These are phyloP conservation scores for Zalaria obscura DNA, from an alignment of 2,329 filamentous ascomycete genomes.

Conservation along the genomic window DNA sequence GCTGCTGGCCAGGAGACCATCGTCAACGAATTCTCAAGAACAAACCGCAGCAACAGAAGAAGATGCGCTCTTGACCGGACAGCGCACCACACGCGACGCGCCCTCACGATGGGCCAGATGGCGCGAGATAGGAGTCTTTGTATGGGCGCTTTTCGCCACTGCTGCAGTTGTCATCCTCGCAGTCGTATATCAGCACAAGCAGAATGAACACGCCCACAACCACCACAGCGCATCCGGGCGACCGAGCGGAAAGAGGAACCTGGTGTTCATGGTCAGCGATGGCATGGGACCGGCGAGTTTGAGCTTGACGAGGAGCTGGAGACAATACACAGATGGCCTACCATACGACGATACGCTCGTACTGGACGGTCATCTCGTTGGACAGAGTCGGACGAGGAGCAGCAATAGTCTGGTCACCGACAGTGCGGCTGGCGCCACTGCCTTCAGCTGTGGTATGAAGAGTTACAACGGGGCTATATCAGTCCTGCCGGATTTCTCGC, in stretches of 20 bases:
- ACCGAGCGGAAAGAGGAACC: constrained; percentile 60
- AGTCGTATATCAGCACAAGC: constrained; percentile 57
- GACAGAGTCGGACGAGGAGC: constrained; percentile 75
- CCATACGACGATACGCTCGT: constrained; percentile 61
- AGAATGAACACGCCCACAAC: constrained; percentile 20
- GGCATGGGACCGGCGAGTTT: constrained; percentile 94
- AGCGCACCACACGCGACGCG: constrained; percentile 20
- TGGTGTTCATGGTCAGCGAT: constrained; percentile 98
- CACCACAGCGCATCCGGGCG: constrained; percentile 7
- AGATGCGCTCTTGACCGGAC: constrained; percentile 46
- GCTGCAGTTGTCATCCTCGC: constrained; percentile 65
- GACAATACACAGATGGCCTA: constrained; percentile 62
- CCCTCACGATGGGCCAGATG: constrained; percentile 40
- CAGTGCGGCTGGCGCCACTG: constrained; percentile 91
- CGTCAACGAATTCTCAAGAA: constrained; percentile 42
- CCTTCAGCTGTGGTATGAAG: constrained; percentile 85
- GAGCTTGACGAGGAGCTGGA: constrained; percentile 71
- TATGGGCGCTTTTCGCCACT: constrained; percentile 73
- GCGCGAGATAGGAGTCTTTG: constrained; percentile 64
- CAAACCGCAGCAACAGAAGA: constrained; percentile 40
- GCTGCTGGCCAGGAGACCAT: constrained; percentile 39
- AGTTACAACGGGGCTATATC: constrained; percentile 96
- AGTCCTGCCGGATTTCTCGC: constrained; percentile 67
- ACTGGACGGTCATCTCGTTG: constrained; percentile 81
- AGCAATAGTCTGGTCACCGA: constrained; percentile 80